These are phyloP conservation scores for Perkinsus olseni DNA, from an alignment of 169 alveolate species.

Conservation along the genomic window DNA sequence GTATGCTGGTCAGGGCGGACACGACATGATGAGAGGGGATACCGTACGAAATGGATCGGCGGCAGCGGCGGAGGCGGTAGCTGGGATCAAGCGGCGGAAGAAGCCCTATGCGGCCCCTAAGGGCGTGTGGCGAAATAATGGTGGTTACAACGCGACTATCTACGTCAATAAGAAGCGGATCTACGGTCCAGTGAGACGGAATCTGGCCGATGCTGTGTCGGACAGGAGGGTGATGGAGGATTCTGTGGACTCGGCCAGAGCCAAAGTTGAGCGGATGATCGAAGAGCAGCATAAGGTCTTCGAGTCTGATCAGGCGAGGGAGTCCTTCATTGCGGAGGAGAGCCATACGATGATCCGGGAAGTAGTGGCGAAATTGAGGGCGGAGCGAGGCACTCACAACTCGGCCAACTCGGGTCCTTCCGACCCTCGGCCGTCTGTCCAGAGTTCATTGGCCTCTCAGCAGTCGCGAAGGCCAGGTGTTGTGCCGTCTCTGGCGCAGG, in stretches of 20 bases:
- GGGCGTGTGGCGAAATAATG: not conserved
- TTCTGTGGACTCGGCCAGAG: not conserved
- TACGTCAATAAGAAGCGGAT: not conserved
- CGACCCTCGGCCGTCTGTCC: not conserved
- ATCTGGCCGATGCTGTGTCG: not conserved
- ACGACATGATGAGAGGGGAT: not conserved
- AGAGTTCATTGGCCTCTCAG: not conserved
- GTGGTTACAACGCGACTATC: not conserved
- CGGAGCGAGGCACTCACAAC: conserved; percentile 1
- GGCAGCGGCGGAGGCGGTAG: not conserved
- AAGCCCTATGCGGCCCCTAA: not conserved
- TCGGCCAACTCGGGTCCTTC: not conserved
- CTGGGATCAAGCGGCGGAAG: not conserved
- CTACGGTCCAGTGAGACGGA: not conserved
- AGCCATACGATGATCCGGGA: not conserved
- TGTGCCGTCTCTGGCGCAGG: not conserved
- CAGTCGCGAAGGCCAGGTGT: not conserved
- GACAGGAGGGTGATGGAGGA: not conserved
- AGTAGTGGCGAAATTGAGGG: not conserved
- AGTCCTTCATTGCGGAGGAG: not conserved
- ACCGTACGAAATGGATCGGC: not conserved
- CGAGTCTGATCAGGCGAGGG: not conserved
- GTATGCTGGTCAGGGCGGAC: not conserved
- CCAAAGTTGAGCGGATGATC: not conserved
- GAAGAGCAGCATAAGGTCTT: not conserved